Percentiles rank a stretch among this genome's conserved stretches.
Evolutionary conservation across 495 filamentous ascomycete species (phyloP).

Genomic region (Xanthoparmelia taractica): DNA sequence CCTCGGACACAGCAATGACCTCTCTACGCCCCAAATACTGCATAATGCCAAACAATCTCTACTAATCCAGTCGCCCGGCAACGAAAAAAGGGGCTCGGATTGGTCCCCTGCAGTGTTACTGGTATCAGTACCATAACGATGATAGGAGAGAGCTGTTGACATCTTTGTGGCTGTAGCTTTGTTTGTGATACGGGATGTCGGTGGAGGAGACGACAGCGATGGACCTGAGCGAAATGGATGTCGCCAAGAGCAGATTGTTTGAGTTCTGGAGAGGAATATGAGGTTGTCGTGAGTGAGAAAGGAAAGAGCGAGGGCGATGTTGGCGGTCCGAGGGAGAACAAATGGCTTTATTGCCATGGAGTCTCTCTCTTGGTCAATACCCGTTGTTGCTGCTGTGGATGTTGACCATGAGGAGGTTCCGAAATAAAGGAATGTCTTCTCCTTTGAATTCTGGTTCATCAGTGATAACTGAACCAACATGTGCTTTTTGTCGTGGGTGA

Average conservation of each 20-base stretch:
- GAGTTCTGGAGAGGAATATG: conserved; percentile 19
- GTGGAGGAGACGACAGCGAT: conserved; percentile 7
- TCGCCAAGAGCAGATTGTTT: conserved; percentile 20
- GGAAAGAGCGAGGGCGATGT: conserved; percentile 18
- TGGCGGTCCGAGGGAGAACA: conserved; percentile 13
- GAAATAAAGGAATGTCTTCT: conserved; percentile 17
- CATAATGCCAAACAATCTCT: conserved; percentile 27
- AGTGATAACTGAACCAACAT: conserved; percentile 16
- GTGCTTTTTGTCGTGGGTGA: conserved; percentile 22
- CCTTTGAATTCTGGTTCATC: conserved; percentile 6
- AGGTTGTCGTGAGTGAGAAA: conserved; percentile 21
- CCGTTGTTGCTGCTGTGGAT: background rate
- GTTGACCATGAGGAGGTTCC: conserved; percentile 7
- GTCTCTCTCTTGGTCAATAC: background rate
- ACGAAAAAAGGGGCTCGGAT: conserved; percentile 18
- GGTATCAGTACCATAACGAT: background rate
- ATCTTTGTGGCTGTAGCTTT: background rate
- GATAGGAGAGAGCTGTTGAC: background rate
- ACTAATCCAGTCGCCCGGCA: conserved; percentile 27
- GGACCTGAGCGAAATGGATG: conserved; percentile 9
- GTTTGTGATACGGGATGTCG: background rate
- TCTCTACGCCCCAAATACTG: conserved; percentile 25
- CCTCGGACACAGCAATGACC: conserved; percentile 29
- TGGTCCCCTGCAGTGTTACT: background rate
- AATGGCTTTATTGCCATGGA: conserved; percentile 11